Base-by-base conservation (phyloP, 192 early-diverging fungal species). In the Podila horticola region DNA sequence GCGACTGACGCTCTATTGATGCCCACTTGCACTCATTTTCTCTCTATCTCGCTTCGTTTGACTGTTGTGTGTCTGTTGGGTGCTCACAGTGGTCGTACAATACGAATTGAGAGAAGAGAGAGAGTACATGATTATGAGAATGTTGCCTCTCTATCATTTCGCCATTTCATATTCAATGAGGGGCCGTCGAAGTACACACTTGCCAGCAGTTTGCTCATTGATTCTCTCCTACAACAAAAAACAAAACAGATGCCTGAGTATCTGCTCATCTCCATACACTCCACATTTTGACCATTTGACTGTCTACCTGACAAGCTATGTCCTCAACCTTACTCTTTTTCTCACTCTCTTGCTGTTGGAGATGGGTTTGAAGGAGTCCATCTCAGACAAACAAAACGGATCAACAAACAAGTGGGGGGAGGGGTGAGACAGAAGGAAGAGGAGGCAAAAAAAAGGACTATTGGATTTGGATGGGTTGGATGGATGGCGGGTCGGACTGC, bases 251-350 rank as follows among this genome's bases (percentile, higher is more conserved):
- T 45, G 41, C 15, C 41, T 45, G 41, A 45, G 41, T 45, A 45
- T 45, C 41, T 45, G 41, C 29, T 66, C 48, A 51, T 66, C 36
- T 30, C 6, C 65, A 51, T 52, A 28, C 33, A 33, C 60, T 19
- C 30, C 34, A 34, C 34, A 17, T 24, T 24, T 36, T 36, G 36
- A 26, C 22, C 28, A 31, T 28, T 36, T 36, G 36, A 26, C 22
- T 64, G 62, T 41, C 62, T 64, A 33, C 22, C 24, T 64, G 38
- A 45, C n/a, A 24, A 26, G 34, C 62, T 26, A 45, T 64, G 62
- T 22, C 41, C 62, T 12, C 24, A 64, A 24, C 64, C 30, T 7
- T 36, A 36, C 19, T 5, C 61, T 51, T 22, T 8, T 36, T 64
- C 33, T 64, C 38, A 22, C 19, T 22, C 41, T 49, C 41, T 24